Evolutionary conservation across 306 rosid species (phyloP).

Genomic region (Cajanus cajan): DNA sequence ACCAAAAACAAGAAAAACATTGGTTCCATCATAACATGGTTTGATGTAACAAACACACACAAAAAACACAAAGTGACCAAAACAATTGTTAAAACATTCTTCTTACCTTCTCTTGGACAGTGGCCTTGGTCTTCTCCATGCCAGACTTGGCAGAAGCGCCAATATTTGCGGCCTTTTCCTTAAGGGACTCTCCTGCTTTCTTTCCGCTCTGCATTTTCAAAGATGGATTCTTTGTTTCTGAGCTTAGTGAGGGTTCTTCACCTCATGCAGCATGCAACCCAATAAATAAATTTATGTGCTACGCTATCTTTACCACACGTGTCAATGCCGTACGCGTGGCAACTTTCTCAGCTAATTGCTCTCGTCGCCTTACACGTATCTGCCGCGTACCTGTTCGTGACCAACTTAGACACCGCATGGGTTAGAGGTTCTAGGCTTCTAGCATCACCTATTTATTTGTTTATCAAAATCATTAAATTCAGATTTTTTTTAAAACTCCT

Average conservation of each 20-base stretch:
- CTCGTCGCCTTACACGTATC: constrained; percentile 12
- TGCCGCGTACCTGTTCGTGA: constrained; percentile 18
- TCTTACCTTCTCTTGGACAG: constrained; percentile 76
- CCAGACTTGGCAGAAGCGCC: constrained; percentile 83
- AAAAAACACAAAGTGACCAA: no score
- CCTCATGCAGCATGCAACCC: not conserved
- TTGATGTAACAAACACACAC: no score
- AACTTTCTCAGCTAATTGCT: not conserved
- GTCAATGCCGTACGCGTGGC: constrained; percentile 12
- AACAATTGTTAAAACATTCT: no score
- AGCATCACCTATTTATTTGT: no score
- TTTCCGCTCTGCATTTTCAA: constrained; percentile 60
- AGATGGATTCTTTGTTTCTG: not conserved
- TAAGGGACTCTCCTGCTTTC: constrained; percentile 45
- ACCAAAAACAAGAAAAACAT: no score
- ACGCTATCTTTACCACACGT: not conserved
- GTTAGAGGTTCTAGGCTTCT: no score
- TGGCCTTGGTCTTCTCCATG: constrained; percentile 84
- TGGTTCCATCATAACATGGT: no score
- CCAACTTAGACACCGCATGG: not conserved
- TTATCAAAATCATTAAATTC: no score
- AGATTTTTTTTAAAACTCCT: no score
- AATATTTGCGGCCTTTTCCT: constrained; percentile 65
- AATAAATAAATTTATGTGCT: not conserved
- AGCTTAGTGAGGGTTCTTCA: not conserved